Evolutionary conservation across 441 rosid species (phyloP).

Genomic region (Isatis lusitanica): DNA sequence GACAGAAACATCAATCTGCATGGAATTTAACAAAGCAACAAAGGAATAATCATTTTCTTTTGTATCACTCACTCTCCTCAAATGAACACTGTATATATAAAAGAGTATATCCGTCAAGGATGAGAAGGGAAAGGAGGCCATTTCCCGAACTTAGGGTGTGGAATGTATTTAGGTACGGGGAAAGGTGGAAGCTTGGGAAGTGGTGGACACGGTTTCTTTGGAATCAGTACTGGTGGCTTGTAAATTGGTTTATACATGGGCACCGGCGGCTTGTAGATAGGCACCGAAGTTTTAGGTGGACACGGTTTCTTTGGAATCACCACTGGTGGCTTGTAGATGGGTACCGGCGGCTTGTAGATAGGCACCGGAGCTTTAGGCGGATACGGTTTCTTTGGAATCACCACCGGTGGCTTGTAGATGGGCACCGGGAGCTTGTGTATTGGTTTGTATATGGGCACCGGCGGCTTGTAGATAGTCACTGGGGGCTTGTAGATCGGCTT

Average conservation of each 20-base stretch:
- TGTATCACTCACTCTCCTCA: not conserved
- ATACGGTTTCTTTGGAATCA: constrained; percentile 28
- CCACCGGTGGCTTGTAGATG: not conserved
- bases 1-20: constrained; percentile 7
- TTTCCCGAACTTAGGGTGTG: constrained; percentile 60
- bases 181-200: constrained; percentile 46
- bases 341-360: not conserved
- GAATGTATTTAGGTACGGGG: constrained; percentile 52
- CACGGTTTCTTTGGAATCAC: constrained; percentile 34
- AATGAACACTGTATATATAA: not conserved
- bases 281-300: constrained; percentile 1
- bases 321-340: not conserved
- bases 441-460: constrained; percentile 12
- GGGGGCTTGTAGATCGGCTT: constrained; percentile 22
- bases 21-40: constrained; percentile 18
- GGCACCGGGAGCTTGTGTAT: not conserved
- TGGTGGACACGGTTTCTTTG: constrained; percentile 38
- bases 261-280: not conserved
- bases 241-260: not conserved
- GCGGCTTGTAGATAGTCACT: constrained; percentile 10
- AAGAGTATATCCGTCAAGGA: constrained; percentile 25
- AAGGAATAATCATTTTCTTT: not conserved
- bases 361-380: no score
- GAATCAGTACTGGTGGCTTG: not conserved
- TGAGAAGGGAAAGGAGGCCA: constrained; percentile 56